These are phyloP conservation scores for Trichoderma koningii DNA, from an alignment of 2,329 filamentous ascomycete species.

Conservation along the genomic window DNA sequence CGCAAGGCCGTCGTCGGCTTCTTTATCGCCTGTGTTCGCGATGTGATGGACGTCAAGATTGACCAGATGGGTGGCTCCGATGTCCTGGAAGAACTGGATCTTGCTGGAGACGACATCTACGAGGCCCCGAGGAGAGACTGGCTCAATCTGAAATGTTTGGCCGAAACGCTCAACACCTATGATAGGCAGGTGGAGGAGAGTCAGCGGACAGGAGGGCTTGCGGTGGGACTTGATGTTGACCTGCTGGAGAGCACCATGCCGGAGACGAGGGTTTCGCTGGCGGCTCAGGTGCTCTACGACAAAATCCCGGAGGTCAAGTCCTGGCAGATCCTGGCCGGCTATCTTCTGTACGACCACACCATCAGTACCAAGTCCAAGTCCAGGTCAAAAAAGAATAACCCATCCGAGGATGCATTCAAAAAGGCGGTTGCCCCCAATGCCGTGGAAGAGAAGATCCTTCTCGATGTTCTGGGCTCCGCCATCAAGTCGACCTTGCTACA, in stretches of 20 bases:
- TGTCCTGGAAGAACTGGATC: conserved; percentile 72
- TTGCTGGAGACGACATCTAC: conserved; percentile 72
- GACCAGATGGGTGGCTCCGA: conserved; percentile 85
- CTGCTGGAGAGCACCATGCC: conserved; percentile 64
- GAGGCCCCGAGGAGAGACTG: conserved; percentile 77
- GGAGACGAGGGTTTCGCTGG: conserved; percentile 82
- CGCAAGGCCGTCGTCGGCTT: conserved; percentile 88
- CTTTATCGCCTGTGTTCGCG: conserved; percentile 84
- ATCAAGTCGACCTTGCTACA: conserved; percentile 74
- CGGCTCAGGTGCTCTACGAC: conserved; percentile 82
- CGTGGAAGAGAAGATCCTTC: conserved; percentile 78
- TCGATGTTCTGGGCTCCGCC: conserved; percentile 82
- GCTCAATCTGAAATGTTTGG: conserved; percentile 89
- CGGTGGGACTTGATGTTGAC: conserved; percentile 52
- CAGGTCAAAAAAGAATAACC: conserved; percentile 55
- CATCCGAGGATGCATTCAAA: conserved; percentile 64
- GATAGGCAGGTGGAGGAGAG: conserved; percentile 68
- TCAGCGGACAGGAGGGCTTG: conserved; percentile 47
- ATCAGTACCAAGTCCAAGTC: conserved; percentile 56
- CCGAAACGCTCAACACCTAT: conserved; percentile 79
- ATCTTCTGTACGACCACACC: conserved; percentile 90
- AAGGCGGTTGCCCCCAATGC: conserved; percentile 71
- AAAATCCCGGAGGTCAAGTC: conserved; percentile 77
- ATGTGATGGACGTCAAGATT: conserved; percentile 74
- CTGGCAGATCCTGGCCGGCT: conserved; percentile 88